These are phyloP conservation scores for Penicillium roqueforti DNA, from an alignment of 495 filamentous ascomycete species.

Conservation along the genomic window DNA sequence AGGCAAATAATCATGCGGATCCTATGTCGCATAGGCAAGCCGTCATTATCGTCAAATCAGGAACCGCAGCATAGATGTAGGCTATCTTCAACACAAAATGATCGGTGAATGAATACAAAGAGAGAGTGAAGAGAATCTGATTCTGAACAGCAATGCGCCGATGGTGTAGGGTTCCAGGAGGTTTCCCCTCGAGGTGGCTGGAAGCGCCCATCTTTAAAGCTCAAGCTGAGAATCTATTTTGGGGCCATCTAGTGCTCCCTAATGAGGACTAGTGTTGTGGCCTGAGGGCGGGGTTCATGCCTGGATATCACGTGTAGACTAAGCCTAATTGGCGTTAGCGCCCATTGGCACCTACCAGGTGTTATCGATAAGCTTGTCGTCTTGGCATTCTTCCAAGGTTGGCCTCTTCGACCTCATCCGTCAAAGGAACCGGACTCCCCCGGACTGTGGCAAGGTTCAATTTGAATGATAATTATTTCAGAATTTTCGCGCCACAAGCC, in stretches of 20 bases:
- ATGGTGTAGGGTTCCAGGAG: conserved; percentile 16
- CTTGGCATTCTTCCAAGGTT: conserved; percentile 6
- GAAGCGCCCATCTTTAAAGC: conserved; percentile 23
- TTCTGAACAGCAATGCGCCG: conserved; percentile 4
- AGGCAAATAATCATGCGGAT: conserved; percentile 10
- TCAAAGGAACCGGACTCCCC: neutral
- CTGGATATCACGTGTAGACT: conserved; percentile 14
- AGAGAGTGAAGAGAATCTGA: neutral
- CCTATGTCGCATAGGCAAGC: conserved; percentile 8
- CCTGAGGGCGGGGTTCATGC: conserved; percentile 31
- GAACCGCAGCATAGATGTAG: neutral
- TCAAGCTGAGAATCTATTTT: conserved; percentile 28
- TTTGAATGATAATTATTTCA: neutral
- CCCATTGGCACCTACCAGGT: neutral
- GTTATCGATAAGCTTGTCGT: conserved; percentile 25
- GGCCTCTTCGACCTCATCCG: conserved; percentile 6
- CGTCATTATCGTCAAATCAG: conserved; percentile 8
- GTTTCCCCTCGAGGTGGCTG: conserved; percentile 28
- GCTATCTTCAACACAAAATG: neutral
- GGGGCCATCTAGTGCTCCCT: conserved; percentile 15
- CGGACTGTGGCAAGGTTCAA: neutral
- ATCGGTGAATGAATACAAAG: neutral
- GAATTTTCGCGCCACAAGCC: neutral
- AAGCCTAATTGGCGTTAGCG: neutral
- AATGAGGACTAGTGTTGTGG: conserved; percentile 14